phyloP scores from a whole-genome alignment of 108 stramenopile genomes.

The Fragilaria radians region DNA sequence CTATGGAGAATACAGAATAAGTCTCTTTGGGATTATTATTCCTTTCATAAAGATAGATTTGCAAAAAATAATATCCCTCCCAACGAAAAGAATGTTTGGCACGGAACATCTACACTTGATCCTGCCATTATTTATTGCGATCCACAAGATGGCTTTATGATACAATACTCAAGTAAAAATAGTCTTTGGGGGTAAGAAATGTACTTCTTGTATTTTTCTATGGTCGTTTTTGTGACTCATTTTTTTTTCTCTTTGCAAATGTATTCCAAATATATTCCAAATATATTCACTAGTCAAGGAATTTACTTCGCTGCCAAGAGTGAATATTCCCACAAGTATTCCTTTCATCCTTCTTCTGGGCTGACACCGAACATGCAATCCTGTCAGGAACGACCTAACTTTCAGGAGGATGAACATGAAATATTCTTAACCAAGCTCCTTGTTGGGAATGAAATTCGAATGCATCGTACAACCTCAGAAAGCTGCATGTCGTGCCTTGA shows the following conservation, averaged over 20 bases:
- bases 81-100: slow-evolving; percentile 6
- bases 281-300: background rate
- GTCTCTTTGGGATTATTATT: slow-evolving; percentile 1
- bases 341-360: background rate
- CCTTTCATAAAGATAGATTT: slow-evolving; percentile 1
- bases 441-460: background rate
- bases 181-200: slow-evolving; percentile 4
- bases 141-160: slow-evolving; percentile 11
- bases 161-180: background rate
- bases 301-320: slow-evolving; percentile 1
- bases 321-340: background rate
- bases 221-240: background rate
- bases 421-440: slow-evolving; percentile 6
- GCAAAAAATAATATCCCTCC: background rate
- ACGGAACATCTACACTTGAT: slow-evolving; percentile 3
- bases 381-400: background rate
- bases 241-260: background rate
- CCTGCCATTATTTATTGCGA: slow-evolving; percentile 6
- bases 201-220: background rate
- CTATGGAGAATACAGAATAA: slow-evolving; percentile 7
- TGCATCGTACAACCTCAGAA: background rate
- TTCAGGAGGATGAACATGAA: slow-evolving; percentile 2
- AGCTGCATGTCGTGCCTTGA: background rate
- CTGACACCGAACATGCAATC: background rate
- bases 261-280: too few relatives aligned